phyloP scores from a whole-genome alignment of 176 grass and related monocot genomes.

The Stipa capillata region DNA sequence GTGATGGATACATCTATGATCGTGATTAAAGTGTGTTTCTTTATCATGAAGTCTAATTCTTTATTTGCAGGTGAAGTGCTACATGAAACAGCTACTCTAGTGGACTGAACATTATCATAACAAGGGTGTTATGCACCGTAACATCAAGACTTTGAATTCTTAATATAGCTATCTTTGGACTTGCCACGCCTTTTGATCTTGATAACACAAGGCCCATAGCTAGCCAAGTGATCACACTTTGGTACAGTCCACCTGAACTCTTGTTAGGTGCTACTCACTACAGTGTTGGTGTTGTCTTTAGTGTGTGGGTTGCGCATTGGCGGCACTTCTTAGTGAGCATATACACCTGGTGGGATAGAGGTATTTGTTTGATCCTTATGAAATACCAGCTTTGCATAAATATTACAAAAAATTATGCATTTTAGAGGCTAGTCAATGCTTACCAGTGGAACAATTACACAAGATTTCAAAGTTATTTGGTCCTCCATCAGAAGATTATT shows the following conservation, averaged over 20 bases:
- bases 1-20: neutral
- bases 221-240: constrained; percentile 84
- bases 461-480: constrained; percentile 94
- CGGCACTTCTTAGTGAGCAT: constrained; percentile 59
- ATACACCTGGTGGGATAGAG: constrained; percentile 84
- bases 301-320: constrained; percentile 92
- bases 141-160: constrained; percentile 87
- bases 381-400: neutral
- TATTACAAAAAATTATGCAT: neutral
- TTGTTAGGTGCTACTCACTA: constrained; percentile 82
- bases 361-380: constrained; percentile 19
- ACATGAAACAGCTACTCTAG: constrained; percentile 75
- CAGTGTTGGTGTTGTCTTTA: constrained; percentile 75
- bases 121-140: constrained; percentile 72
- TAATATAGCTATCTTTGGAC: constrained; percentile 93
- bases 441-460: constrained; percentile 93
- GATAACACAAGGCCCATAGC: constrained; percentile 53
- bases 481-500: constrained; percentile 70
- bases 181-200: constrained; percentile 65
- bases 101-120: constrained; percentile 87
- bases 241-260: constrained; percentile 96
- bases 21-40: neutral
- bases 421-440: neutral
- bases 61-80: constrained; percentile 80
- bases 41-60: neutral